Conservation (phyloP, 1,139 yeast genomes). For the Geotrichum histeridarum region DNA sequence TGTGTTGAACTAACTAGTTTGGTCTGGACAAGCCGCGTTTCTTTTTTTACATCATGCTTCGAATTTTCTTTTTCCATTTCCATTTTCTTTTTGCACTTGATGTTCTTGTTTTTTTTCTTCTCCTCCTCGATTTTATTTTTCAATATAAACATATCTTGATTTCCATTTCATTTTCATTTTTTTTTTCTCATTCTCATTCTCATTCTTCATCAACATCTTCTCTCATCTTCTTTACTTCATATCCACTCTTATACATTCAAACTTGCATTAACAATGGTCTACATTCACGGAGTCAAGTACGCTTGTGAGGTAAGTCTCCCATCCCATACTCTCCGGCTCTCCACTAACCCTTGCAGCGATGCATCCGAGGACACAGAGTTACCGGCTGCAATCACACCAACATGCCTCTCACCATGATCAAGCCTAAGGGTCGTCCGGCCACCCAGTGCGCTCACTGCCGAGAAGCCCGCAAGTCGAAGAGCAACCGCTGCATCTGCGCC, state of each 20-base stretch:
- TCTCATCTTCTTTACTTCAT: too few relatives aligned
- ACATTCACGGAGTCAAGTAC: conserved; percentile 84
- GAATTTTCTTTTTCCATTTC: background rate
- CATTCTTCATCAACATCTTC: background rate
- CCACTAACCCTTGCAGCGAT: conserved; percentile 42
- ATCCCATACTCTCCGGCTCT: background rate
- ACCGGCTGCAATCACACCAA: conserved; percentile 91
- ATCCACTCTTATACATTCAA: background rate
- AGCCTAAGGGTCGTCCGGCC: conserved; percentile 93
- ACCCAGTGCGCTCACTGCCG: conserved; percentile 87
- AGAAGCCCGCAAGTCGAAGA: conserved; percentile 64
- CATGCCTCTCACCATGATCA: conserved; percentile 84
- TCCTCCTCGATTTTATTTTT: background rate
- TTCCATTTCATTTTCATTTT: background rate
- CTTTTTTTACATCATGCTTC: background rate
- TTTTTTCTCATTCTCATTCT: background rate
- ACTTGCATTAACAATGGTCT: conserved; percentile 55
- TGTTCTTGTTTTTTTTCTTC: background rate
- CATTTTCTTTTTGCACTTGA: background rate
- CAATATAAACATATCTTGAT: background rate
- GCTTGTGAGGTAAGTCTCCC: conserved; percentile 63
- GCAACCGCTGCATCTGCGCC: conserved; percentile 63
- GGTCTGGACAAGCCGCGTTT: too few relatives aligned
- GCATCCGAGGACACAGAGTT: conserved; percentile 93
- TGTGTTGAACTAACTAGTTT: too few relatives aligned